Base-by-base conservation (phyloP, 345 rosid species). In the Linum usitatissimum region DNA sequence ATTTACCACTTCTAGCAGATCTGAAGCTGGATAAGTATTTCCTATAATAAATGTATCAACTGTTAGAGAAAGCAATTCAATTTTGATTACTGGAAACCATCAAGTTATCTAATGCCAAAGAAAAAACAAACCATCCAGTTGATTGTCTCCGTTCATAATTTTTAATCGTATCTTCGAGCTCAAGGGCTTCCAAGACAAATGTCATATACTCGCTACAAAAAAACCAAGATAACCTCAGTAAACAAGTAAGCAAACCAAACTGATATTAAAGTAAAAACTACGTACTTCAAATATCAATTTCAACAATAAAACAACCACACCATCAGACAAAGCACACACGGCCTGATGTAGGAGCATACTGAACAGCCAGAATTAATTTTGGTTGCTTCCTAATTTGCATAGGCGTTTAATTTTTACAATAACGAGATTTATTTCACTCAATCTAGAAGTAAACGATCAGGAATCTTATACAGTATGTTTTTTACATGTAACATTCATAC, bases 131-230 rank as follows among this genome's bases (percentile, higher is more conserved):
- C 99, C 99, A 94, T 86, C 97, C 95, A 63, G 88, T 90, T 59
- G 90, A 77, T 75, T 70, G 79, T 73, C 95, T 76, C 2, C 90
- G 84, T 59, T 88, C 97, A 70, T 80, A 81, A 72, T 88, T 94
- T 77, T 80, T 94, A 81, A 94, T 78, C 53, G 88, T 83, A 72
- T 94, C 99, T 81, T 94, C 97, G 69, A 94, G 82, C 72, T 86
- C 86, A 65, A 94, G 86, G 4, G 97, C 99, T 74, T 94, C 85
- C 48, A 75, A 65, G 59, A 94, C 88, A 70, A 69, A 90, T 8
- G 84, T 83, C 84, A 88, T 83, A 72, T 90, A 94, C 80, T 90
- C 93, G 64, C 96, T 90, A 81, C 79, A 75, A 69, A 66, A 66
- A 45, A 59, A 62, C n/a, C n/a, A 45, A 73, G 65, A 69, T 59